These are phyloP conservation scores for Bombardia bombarda DNA, from an alignment of 495 filamentous ascomycete genomes.

Conservation along the genomic window DNA sequence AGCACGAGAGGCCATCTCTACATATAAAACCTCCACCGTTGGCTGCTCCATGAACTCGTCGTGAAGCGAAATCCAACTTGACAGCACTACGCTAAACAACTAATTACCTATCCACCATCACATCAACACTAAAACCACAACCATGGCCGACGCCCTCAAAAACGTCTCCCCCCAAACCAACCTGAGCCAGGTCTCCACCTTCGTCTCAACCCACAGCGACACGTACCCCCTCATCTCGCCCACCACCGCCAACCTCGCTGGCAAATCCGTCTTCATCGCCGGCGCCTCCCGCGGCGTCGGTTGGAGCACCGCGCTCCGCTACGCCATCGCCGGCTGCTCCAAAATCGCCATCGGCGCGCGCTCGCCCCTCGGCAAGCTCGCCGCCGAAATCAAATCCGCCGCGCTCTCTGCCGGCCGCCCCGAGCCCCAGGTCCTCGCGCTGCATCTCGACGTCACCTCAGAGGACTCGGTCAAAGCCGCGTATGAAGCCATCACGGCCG, in stretches of 20 bases:
- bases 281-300: conserved; percentile 52
- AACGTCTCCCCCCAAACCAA: too few species aligned
- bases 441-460: conserved; percentile 35
- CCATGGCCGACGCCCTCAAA: too few species aligned
- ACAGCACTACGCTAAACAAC: too few species aligned
- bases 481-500: conserved; percentile 19
- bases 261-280: conserved; percentile 48
- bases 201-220: conserved; percentile 18
- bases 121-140: too few species aligned
- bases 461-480: conserved; percentile 26
- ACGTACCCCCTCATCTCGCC: conserved; percentile 30
- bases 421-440: conserved; percentile 30
- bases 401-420: conserved; percentile 23
- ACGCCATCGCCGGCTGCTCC: conserved; percentile 33
- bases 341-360: conserved; percentile 36
- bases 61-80: too few species aligned
- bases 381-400: conserved; percentile 23
- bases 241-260: conserved; percentile 32
- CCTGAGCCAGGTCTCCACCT: too few species aligned
- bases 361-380: conserved; percentile 27
- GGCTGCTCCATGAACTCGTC: too few species aligned
- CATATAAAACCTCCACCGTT: too few species aligned
- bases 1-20: too few species aligned
- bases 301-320: conserved; percentile 39
- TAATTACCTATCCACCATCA: too few species aligned